Conservation (phyloP, 2,329 filamentous ascomycete species). For the Penicillium sp. region DNA sequence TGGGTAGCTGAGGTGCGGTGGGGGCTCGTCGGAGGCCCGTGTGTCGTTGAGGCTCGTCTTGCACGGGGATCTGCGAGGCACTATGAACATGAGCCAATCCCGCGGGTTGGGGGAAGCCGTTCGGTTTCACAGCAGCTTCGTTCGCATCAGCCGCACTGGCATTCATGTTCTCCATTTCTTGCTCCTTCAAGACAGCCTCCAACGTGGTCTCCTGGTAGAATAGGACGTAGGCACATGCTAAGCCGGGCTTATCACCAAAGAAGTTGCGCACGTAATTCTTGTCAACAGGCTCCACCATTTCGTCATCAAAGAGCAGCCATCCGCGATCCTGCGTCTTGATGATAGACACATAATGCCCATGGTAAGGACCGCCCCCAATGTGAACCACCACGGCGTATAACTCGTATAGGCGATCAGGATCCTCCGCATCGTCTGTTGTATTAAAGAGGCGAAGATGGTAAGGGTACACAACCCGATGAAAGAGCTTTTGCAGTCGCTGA, state of each 20-base stretch:
- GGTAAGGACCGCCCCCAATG: constrained; percentile 91
- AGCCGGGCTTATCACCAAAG: constrained; percentile 82
- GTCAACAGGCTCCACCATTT: constrained; percentile 96
- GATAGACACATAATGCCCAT: constrained; percentile 94
- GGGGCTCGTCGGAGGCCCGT: constrained; percentile 29
- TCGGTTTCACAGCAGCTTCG: constrained; percentile 26
- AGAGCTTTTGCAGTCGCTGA: constrained; percentile 86
- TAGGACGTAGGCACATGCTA: constrained; percentile 90
- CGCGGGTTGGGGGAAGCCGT: constrained; percentile 29
- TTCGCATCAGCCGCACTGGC: constrained; percentile 44
- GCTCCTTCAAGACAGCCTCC: constrained; percentile 63
- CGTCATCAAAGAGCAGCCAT: constrained; percentile 94
- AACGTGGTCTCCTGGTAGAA: constrained; percentile 90
- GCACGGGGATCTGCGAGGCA: constrained; percentile 32
- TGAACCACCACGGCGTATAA: constrained; percentile 95
- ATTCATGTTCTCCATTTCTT: constrained; percentile 62
- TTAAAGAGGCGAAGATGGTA: constrained; percentile 96
- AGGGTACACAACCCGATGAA: constrained; percentile 92
- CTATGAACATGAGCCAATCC: constrained; percentile 35
- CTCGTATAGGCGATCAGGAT: constrained; percentile 89
- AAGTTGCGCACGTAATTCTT: constrained; percentile 95
- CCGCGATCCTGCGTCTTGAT: constrained; percentile 94
- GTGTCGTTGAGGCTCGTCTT: constrained; percentile 32
- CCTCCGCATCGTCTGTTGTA: constrained; percentile 87
- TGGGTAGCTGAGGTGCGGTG: constrained; percentile 44